Evolutionary conservation across 1,284 basidiomycete genomes (phyloP).

Genomic region (Exobasidium rhododendri): DNA sequence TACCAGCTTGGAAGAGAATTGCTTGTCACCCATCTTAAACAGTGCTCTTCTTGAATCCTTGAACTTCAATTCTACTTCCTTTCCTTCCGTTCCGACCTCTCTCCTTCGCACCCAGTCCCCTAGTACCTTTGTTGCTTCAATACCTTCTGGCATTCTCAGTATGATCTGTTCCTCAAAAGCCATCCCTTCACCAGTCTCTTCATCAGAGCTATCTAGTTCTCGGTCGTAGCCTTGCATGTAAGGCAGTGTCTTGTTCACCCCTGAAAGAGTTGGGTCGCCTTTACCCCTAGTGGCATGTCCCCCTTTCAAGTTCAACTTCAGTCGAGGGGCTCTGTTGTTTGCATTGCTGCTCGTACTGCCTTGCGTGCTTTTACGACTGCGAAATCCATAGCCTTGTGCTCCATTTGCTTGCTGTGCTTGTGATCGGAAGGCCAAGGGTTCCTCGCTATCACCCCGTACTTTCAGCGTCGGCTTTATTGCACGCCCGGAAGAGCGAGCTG

Average conservation of each 20-base stretch:
- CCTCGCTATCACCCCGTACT: not conserved
- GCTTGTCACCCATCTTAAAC: conserved; percentile 78
- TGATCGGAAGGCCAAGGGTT: not conserved
- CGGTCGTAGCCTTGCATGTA: conserved; percentile 64
- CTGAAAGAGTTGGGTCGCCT: not conserved
- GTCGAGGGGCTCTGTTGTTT: not conserved
- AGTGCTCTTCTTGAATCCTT: conserved; percentile 89
- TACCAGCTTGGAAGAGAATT: conserved; percentile 88
- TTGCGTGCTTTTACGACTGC: not conserved
- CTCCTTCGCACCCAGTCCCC: conserved; percentile 66
- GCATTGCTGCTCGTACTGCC: not conserved
- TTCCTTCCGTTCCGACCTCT: conserved; percentile 64
- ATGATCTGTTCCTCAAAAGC: conserved; percentile 98
- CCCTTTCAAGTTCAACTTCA: conserved; percentile 3
- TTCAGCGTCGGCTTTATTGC: conserved; percentile 6
- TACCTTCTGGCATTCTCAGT: conserved; percentile 79
- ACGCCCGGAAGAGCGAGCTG: conserved; percentile 5
- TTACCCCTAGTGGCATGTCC: not conserved
- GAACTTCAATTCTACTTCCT: conserved; percentile 95
- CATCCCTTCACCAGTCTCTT: conserved; percentile 63
- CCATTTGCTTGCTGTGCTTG: not conserved
- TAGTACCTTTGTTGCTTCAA: conserved; percentile 58
- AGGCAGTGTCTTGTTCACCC: conserved; percentile 41
- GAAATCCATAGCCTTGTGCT: not conserved
- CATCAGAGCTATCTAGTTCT: conserved; percentile 91